Conservation (phyloP, 306 rosid species). For the Cucurbita argyrosperma region DNA sequence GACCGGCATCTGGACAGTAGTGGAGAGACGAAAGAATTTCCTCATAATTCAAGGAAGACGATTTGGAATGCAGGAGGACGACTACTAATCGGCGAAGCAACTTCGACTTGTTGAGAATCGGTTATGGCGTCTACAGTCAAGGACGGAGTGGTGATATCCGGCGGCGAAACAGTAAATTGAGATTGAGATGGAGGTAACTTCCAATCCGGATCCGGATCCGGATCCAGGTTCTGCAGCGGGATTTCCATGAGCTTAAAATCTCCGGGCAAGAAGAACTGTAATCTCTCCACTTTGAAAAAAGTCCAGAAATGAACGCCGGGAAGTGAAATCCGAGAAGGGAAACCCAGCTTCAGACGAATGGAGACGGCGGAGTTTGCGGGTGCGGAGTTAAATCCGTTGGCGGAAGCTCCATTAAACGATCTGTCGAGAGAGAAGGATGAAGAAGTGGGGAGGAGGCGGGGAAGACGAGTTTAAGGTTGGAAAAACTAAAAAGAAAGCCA, state of each 20-base stretch:
- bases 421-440: background rate
- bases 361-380: background rate
- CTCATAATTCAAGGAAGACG: conserved; percentile 19
- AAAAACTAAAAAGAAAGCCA: background rate
- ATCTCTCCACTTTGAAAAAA: background rate
- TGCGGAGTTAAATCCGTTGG: background rate
- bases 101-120: conserved; percentile 24
- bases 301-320: background rate
- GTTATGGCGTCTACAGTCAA: background rate
- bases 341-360: background rate
- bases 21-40: conserved; percentile 23
- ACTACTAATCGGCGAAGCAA: conserved; percentile 36
- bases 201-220: background rate
- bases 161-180: conserved; percentile 3
- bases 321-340: background rate
- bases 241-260: background rate
- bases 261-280: background rate
- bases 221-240: background rate
- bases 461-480: background rate
- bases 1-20: background rate
- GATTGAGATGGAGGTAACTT: conserved; percentile 3
- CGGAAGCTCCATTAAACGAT: background rate
- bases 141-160: background rate
- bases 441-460: background rate
- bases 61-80: conserved; percentile 33